Conservation (phyloP, 2,329 filamentous ascomycete species). For the Neurospora crassa region DNA sequence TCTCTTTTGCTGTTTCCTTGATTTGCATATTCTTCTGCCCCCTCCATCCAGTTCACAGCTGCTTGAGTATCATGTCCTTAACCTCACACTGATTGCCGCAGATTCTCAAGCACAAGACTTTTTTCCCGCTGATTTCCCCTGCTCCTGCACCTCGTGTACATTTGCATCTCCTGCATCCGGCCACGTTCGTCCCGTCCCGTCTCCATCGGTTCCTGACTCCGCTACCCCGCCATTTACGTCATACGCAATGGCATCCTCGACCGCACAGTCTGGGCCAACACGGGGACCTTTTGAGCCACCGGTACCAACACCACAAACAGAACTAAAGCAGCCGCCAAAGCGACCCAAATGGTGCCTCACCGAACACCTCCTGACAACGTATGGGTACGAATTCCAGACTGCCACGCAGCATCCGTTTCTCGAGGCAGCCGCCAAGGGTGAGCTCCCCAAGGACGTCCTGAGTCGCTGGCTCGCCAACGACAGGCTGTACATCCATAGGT, state of each 20-base stretch:
- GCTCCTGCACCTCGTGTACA: neutral
- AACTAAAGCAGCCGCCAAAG: neutral
- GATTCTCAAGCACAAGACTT: neutral
- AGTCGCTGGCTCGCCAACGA: constrained; percentile 64
- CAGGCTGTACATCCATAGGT: constrained; percentile 57
- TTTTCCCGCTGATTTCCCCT: neutral
- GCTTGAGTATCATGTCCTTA: neutral
- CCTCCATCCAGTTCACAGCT: neutral
- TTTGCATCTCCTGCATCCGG: neutral
- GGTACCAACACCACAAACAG: neutral
- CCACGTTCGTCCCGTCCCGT: neutral
- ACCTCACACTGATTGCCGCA: neutral
- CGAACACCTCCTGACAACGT: constrained; percentile 42
- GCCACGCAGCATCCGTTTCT: constrained; percentile 62
- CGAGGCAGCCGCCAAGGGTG: constrained; percentile 52
- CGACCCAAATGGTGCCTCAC: constrained; percentile 36
- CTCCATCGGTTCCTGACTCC: neutral
- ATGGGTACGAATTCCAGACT: constrained; percentile 34
- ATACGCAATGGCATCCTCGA: neutral
- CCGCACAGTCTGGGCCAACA: neutral
- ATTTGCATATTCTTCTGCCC: neutral
- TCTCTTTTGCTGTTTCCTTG: neutral
- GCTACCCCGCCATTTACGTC: neutral
- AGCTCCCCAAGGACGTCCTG: constrained; percentile 44
- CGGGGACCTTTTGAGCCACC: neutral